Evolutionary conservation across 73 alveolate species (phyloP), one percentile per base, ranked within the genome.

Genomic region (Uronychia setigera): DNA sequence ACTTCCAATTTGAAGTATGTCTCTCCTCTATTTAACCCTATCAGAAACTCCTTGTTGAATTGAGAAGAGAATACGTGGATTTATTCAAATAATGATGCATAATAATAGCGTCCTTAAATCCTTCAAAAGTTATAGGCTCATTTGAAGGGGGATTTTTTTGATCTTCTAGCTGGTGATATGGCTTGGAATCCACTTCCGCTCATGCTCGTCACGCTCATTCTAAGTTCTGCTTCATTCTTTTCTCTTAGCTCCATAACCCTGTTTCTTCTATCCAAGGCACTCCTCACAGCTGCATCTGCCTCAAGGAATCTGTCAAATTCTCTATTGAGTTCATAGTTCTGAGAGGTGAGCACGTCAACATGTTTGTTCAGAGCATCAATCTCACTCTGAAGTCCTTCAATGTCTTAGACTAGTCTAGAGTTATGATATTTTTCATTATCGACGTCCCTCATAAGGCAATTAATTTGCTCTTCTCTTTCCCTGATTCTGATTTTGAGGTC

Each of bases 241-340:
- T 33, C 59, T 32, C 77, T 58, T 29, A 86, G 32, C 25, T 80
- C 82, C 11, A 5, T n/a, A 9, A 86, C 87, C 60, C 92, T 46
- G 80, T 81, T 85, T 32, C 92, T 57, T 57, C 83, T 34, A 59
- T 86, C 92, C 28, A 86, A 60, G 28, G 60, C 35, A 1, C 32
- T 31, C 58, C 92, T 79, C 33, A 86, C 80, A 28, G 25, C 31
- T 30, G 83, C 92, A 59, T 86, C 92, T 31, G 92, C 76, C 78
- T 86, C 88, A 34, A 84, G 58, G 81, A 86, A 86, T 32, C 83
- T 79, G 31, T 86, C 92, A 25, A 86, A 29, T 46, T 86, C 92
- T 32, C 84, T 25, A 30, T 76, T 76, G n/a, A 76, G 59, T 30
- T 28, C 32, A 76, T 76, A 76, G 27, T 76, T 76, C n/a, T 28